Base-by-base conservation (phyloP, 2,329 filamentous ascomycete genomes). In the Proliferodiscus dingleyae region DNA sequence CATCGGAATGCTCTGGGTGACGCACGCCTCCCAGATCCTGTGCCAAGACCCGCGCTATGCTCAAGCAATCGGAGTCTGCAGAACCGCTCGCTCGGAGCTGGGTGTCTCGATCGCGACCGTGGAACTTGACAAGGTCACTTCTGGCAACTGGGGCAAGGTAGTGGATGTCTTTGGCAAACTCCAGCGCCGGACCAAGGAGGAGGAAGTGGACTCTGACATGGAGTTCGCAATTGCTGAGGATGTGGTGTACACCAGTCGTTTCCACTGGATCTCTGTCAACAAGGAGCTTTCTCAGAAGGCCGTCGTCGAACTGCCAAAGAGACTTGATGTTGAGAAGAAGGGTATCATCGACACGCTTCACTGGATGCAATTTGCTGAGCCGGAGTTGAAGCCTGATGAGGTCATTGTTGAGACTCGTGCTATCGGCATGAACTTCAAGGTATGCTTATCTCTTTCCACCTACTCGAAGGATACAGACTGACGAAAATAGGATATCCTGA, bases 161-260 rank as follows among this genome's bases (percentile, higher is more conserved):
- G 19, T 23, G 22, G 36, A 40, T 21, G 45, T 48, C 6, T 40
- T 41, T 22, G 37, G n/a, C 4, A 55, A 30, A 28, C 40, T 50
- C 36, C 47, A 48, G 29, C 22, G 18, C 8, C 42, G 41, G 16
- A 32, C 32, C 11, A 43, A 33, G 36, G 19, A 42, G 18, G 18
- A 37, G 24, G 26, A 48, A 32, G 22, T 44, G 9, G 44, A 47
- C 15, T 54, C 55, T 6, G 60, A 63, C n/a, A 49, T 39, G 15
- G 64, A 66, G 41, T 66, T 56, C 46, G 53, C 48, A 0, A n/a
- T 61, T 5, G 3, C 42, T 4, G 29, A 61, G 32, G 55, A 53
- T 10, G 29, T 30, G 4, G 28, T 62, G 3, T 41, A 59, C 13
- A 47, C 61, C 22, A 43, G 52, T 15, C 53, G 62, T 32, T 59